Percentiles rank a stretch among this genome's conserved stretches.
Conservation (phyloP, 2,329 filamentous ascomycete species). For the Cladorrhinum sp. region DNA sequence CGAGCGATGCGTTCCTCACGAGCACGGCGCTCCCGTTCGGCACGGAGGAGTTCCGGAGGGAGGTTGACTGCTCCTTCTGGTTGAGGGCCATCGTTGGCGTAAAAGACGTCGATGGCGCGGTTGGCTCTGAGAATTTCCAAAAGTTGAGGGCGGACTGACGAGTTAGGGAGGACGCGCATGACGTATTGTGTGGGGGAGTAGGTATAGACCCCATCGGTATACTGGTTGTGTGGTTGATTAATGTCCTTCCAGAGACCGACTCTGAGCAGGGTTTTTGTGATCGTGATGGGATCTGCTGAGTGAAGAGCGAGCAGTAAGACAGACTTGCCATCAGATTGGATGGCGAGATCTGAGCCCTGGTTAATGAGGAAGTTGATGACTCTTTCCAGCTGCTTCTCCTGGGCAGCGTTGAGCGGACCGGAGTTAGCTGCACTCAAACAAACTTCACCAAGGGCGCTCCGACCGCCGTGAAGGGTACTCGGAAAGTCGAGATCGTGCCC, state of each 20-base stretch:
- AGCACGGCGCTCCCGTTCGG: slow-evolving; percentile 50
- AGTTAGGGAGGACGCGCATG: slow-evolving; percentile 41
- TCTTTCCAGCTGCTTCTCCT: slow-evolving; percentile 55
- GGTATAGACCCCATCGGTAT: slow-evolving; percentile 49
- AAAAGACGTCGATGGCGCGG: slow-evolving; percentile 52
- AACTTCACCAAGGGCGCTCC: slow-evolving; percentile 62
- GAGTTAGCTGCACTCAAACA: slow-evolving; percentile 54
- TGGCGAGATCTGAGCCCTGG: slow-evolving; percentile 53
- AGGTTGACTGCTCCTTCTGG: slow-evolving; percentile 52
- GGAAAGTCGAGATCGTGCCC: slow-evolving; percentile 65
- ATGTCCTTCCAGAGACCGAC: slow-evolving; percentile 63
- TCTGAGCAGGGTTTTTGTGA: slow-evolving; percentile 58
- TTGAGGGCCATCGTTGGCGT: slow-evolving; percentile 51
- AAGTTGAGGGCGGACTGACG: slow-evolving; percentile 41
- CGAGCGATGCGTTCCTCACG: slow-evolving; percentile 44
- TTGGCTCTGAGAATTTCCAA: slow-evolving; percentile 50
- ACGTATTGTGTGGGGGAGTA: slow-evolving; percentile 67
- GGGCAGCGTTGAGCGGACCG: slow-evolving; percentile 42
- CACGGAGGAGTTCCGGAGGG: slow-evolving; percentile 47
- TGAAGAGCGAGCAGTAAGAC: slow-evolving; percentile 60
- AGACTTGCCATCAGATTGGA: slow-evolving; percentile 57
- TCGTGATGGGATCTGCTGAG: slow-evolving; percentile 50
- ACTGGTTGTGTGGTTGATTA: slow-evolving; percentile 58
- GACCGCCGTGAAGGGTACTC: slow-evolving; percentile 58
- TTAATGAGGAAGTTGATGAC: slow-evolving; percentile 56